Conservation (phyloP, 306 rosid genomes). For the Ormosia semicastrata region DNA sequence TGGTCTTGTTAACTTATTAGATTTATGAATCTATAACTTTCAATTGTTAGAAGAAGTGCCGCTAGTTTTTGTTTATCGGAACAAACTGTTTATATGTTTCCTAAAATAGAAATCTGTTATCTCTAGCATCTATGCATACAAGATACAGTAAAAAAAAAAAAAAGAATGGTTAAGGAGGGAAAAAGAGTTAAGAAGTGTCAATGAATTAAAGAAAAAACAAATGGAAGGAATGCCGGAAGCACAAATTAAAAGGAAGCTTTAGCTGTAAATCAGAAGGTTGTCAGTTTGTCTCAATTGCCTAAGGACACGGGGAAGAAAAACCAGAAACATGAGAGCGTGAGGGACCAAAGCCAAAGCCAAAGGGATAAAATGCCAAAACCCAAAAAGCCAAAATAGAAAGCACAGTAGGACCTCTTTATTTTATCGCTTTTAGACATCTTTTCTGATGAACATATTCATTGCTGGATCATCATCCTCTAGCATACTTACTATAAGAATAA, state of each 20-base stretch:
- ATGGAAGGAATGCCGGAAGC: not conserved
- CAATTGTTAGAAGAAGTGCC: not conserved
- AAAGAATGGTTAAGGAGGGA: not conserved
- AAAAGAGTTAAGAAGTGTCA: too few relatives aligned
- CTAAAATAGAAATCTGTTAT: not conserved
- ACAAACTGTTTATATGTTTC: not conserved
- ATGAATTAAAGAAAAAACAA: too few relatives aligned
- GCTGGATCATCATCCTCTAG: not conserved
- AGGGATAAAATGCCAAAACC: not conserved
- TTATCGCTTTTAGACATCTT: not conserved
- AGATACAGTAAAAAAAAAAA: not conserved
- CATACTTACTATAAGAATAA: not conserved
- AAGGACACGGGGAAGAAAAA: not conserved
- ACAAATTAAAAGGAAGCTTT: too few relatives aligned
- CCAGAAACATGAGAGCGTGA: not conserved
- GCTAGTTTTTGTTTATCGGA: too few relatives aligned
- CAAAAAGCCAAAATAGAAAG: slow-evolving; percentile 6
- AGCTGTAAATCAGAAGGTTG: not conserved
- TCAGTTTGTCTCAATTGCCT: not conserved
- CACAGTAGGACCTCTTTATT: slow-evolving; percentile 5
- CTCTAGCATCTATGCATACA: not conserved
- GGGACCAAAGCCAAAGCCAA: not conserved
- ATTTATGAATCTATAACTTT: not conserved
- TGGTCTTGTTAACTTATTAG: too few relatives aligned
- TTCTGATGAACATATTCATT: not conserved